These are phyloP conservation scores for Silene uniflora DNA, from an alignment of 148 eudicot genomes.

Conservation along the genomic window DNA sequence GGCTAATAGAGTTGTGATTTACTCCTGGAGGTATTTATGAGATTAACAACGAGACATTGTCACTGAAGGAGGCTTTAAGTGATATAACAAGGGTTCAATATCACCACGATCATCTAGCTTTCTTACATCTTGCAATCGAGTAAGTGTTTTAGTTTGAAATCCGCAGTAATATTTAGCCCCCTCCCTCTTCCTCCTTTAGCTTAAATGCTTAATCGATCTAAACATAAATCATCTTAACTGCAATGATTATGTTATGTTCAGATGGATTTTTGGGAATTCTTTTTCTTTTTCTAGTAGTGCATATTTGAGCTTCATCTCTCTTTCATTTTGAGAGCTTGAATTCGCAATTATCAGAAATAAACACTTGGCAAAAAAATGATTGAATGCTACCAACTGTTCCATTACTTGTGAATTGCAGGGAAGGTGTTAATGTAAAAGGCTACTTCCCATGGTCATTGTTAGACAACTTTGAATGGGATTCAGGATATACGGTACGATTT, in stretches of 20 bases:
- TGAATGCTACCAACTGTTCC: not conserved
- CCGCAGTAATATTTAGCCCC: too few relatives aligned
- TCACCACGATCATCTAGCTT: constrained; percentile 31
- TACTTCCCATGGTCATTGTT: constrained; percentile 45
- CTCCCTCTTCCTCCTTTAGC: too few relatives aligned
- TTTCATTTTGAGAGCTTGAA: too few relatives aligned
- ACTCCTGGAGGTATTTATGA: constrained; percentile 27
- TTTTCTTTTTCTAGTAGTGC: too few relatives aligned
- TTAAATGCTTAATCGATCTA: too few relatives aligned
- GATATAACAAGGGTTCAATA: constrained; percentile 31
- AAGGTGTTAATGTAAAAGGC: constrained; percentile 29
- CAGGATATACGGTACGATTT: constrained; percentile 37
- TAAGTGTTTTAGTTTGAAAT: constrained; percentile 9
- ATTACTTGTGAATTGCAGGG: not conserved
- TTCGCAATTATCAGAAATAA: too few relatives aligned
- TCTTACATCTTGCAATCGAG: constrained; percentile 30
- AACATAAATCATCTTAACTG: too few relatives aligned
- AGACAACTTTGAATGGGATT: constrained; percentile 41
- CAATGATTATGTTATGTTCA: too few relatives aligned
- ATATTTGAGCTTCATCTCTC: too few relatives aligned
- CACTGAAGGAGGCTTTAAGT: constrained; percentile 21
- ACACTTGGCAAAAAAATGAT: not conserved
- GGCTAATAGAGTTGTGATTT: not conserved
- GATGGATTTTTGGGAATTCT: too few relatives aligned
- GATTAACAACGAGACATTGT: constrained; percentile 18